Conservation (phyloP, 2,329 filamentous ascomycete species). For the Chaetomium sp. region DNA sequence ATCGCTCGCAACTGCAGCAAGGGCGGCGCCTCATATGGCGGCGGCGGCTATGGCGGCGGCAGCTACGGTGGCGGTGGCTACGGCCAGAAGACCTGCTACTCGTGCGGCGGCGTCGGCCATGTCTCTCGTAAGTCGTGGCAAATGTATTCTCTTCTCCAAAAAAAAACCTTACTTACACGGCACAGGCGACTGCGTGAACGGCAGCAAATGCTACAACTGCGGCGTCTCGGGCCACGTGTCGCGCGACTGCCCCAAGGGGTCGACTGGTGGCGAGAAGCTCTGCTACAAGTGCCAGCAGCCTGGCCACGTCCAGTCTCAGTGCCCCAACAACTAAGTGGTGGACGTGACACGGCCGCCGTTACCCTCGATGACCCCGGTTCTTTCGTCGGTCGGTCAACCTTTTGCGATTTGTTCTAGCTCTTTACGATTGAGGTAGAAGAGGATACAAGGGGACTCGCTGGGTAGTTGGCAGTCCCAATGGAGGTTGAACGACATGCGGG, state of each 20-base stretch:
- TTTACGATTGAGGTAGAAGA: conserved; percentile 28
- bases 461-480: conserved; percentile 26
- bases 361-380: conserved; percentile 30
- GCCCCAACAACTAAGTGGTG: conserved; percentile 71
- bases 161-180: conserved; percentile 23
- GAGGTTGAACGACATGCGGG: conserved; percentile 35
- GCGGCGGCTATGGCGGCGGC: conserved; percentile 48
- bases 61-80: conserved; percentile 53
- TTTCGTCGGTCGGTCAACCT: conserved; percentile 30
- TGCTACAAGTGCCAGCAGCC: conserved; percentile 93
- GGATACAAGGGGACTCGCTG: conserved; percentile 28
- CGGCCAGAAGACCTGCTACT: conserved; percentile 84
- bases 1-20: conserved; percentile 90
- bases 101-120: conserved; percentile 94
- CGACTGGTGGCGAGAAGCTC: conserved; percentile 83
- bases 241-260: conserved; percentile 93
- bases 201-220: conserved; percentile 99
- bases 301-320: conserved; percentile 91
- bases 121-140: conserved; percentile 71
- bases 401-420: conserved; percentile 28
- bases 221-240: conserved; percentile 92
- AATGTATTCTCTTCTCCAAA: not conserved
- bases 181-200: conserved; percentile 87
- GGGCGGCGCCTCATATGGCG: conserved; percentile 51
- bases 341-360: conserved; percentile 28